Base-by-base conservation (phyloP, 2,329 filamentous ascomycete genomes). In the Blumeria graminis region DNA sequence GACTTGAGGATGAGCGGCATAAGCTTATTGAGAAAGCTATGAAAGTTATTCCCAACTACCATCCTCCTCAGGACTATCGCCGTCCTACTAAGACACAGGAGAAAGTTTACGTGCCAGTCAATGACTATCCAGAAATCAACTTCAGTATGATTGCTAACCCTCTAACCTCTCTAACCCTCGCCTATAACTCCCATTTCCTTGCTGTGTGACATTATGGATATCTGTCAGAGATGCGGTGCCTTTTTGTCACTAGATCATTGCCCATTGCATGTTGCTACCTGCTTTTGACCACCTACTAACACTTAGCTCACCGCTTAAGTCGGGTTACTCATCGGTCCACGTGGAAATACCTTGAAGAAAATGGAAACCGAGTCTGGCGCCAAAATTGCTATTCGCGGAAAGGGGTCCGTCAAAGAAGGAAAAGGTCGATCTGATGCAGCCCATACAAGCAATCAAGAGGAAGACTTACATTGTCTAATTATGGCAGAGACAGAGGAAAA, bases 91-190 rank as follows among this genome's bases (percentile, higher is more conserved):
- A 98, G 84, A 98, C 92, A 69, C 92, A 98, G 74, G 92, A 98
- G 78, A 98, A 98, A 78, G 93, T 98, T 84, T 98, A 98, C 71
- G 92, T 98, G 71, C 92, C 92, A 70, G 92, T 98, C 75, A 98
- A 98, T 80, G 92, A 98, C 73, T 98, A 98, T 71, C 92, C 92
- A 77, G 92, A 98, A 73, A 96, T 98, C 82, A 98, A 98, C 84
- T 98, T 98, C 87, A 98, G 92, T 98, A 95, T 90, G 90, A 90
- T 92, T 89, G 83, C 89, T 94, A 94, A 94, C 87, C 88, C 87
- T 88, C 81, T 82, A 83, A 85, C 81, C 75, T 71, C 76, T 78
- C 81, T 84, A 82, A 84, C 71, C 68, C 66, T 65, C 43, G 48
- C 48, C 34, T 32, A 18, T 10, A 51, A 51, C 63, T 66, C 61